Evolutionary conservation across 371 early-diverging fungal species (phyloP), one percentile per base, ranked within the genome.

Genomic region (Actinomucor elegans): DNA sequence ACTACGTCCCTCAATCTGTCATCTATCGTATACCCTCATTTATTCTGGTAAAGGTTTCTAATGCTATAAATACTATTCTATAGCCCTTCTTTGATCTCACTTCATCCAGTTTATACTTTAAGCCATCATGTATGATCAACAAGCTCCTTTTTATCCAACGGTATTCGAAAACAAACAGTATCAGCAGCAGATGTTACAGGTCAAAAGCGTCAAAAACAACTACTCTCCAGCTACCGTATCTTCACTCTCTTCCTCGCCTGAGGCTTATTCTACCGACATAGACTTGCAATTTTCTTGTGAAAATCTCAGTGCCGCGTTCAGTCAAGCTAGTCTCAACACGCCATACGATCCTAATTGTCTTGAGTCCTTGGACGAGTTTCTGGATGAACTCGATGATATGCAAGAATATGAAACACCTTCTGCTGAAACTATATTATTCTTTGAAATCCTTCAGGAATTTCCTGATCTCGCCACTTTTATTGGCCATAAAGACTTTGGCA

Each of bases 391-490:
- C 11, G 21, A 29, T 3, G 50, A 49, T n/a, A 12, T n/a, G 2
- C 27, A 44, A 14, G 35, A 35, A 15, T n/a, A 29, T 12, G 14
- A 14, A 11, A 21, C 5, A 10, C 54, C 45, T 10, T 54, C 48
- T 18, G 15, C 35, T 15, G 48, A 31, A 0, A 48, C 46, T 6
- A 14, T 47, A 11, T 12, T 45, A 1, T 28, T 55, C 15, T 24
- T 37, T 5, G 49, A 65, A 21, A 56, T 74, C 5, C 43, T 66
- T 15, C 23, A 37, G 5, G 56, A 62, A 14, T 75, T 69, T 48
- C 71, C 67, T 17, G 65, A 64, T 31, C 31, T 67, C 1, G 41
- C 62, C 5, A 28, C 44, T 1, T 71, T 71, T 59, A 15, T 67
- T 4, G 10, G 29, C 9, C 71, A 75, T 33, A 35, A 43, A 2